These are phyloP conservation scores for Aureobasidium sp. DNA, from an alignment of 2,329 filamentous ascomycete species.

Conservation along the genomic window DNA sequence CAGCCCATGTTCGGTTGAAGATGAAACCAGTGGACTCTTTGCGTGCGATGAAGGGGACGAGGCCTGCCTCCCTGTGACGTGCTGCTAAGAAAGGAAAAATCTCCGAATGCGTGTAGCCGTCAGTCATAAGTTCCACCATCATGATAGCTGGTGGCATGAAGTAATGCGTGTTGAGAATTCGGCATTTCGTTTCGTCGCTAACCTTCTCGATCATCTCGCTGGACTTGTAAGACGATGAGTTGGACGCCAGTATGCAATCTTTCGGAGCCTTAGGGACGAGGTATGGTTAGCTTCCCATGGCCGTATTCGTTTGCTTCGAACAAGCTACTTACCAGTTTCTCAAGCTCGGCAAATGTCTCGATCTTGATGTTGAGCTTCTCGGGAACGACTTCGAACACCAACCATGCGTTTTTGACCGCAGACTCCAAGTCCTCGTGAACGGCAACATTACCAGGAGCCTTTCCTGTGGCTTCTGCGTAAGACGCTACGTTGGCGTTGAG, in stretches of 20 bases:
- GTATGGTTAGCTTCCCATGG: not conserved
- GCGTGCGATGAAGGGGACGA: constrained; percentile 35
- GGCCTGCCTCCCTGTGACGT: constrained; percentile 33
- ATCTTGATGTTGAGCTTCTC: constrained; percentile 45
- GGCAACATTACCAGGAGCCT: constrained; percentile 22
- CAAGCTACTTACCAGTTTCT: constrained; percentile 28
- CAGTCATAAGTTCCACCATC: constrained; percentile 48
- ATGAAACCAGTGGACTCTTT: constrained; percentile 48
- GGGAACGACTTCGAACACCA: constrained; percentile 47
- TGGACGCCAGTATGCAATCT: constrained; percentile 44
- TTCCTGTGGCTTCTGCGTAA: constrained; percentile 2
- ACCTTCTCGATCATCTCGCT: constrained; percentile 41
- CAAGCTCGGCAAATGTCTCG: constrained; percentile 39
- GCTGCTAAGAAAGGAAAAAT: constrained; percentile 42
- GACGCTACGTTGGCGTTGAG: constrained; percentile 29
- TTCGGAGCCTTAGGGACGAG: constrained; percentile 25
- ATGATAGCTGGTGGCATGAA: constrained; percentile 38
- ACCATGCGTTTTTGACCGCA: constrained; percentile 42
- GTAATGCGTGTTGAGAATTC: constrained; percentile 46
- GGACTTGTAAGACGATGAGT: constrained; percentile 47
- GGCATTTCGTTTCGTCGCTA: constrained; percentile 28
- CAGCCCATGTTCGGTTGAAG: constrained; percentile 50
- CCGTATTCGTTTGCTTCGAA: not conserved
- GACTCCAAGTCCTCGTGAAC: constrained; percentile 31
- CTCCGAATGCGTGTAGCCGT: constrained; percentile 34